These are phyloP conservation scores for Colletotrichum echinochloae DNA, from an alignment of 2,329 filamentous ascomycete species.

Conservation along the genomic window DNA sequence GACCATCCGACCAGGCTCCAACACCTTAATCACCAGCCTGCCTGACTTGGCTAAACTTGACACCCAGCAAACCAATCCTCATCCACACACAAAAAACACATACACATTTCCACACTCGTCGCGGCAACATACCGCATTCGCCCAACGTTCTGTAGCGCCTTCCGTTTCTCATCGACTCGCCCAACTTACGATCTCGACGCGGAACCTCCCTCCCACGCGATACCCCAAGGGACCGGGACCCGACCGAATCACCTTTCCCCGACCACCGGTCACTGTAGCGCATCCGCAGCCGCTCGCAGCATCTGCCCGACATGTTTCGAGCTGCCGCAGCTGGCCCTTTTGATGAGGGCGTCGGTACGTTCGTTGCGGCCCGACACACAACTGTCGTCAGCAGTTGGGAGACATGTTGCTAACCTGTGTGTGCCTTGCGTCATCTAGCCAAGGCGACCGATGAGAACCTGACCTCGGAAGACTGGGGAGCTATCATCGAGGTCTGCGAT, in stretches of 20 bases:
- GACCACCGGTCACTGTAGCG: slow-evolving; percentile 1
- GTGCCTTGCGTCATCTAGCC: slow-evolving; percentile 52
- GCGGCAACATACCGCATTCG: neutral
- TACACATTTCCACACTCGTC: neutral
- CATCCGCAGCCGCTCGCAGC: slow-evolving; percentile 34
- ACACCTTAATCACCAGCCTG: neutral
- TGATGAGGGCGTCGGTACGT: slow-evolving; percentile 70
- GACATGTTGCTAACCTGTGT: neutral
- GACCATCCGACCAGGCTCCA: slow-evolving; percentile 21
- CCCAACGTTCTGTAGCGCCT: neutral
- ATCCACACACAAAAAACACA: neutral
- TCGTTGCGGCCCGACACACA: neutral
- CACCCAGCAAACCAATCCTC: neutral
- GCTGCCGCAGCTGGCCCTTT: slow-evolving; percentile 68
- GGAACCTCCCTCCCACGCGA: neutral
- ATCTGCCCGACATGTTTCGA: slow-evolving; percentile 64
- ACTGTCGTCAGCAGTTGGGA: too few species aligned
- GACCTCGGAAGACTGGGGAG: slow-evolving; percentile 80
- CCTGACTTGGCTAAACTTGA: neutral
- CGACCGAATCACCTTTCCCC: slow-evolving; percentile 1
- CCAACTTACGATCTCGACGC: neutral
- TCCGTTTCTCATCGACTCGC: neutral
- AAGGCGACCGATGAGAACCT: slow-evolving; percentile 97
- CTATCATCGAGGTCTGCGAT: slow-evolving; percentile 74
- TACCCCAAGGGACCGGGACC: neutral